phyloP scores from a whole-genome alignment of 441 rosid species.

The Gossypium aridum region DNA sequence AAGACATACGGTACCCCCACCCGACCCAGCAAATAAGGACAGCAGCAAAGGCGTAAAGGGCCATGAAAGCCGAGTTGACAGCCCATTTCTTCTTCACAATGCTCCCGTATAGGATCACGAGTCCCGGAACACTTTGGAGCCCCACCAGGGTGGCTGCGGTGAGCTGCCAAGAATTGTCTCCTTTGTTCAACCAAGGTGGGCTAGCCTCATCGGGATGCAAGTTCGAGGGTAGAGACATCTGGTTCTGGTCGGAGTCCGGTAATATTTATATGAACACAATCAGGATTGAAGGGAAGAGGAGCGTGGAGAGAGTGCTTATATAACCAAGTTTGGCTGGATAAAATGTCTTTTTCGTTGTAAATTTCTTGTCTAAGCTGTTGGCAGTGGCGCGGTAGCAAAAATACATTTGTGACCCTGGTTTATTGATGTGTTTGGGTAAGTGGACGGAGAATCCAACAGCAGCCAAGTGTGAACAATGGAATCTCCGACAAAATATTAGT shows the following conservation, averaged over 20 bases:
- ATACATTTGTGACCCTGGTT: not conserved
- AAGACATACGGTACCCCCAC: conserved; percentile 54
- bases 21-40: conserved; percentile 61
- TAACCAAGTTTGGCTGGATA: conserved; percentile 8
- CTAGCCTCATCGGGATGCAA: conserved; percentile 24
- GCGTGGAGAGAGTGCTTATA: not conserved
- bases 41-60: conserved; percentile 59
- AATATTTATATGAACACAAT: not conserved
- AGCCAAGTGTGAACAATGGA: no score
- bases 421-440: no score
- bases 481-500: no score
- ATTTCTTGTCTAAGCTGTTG: not conserved
- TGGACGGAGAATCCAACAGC: no score
- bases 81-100: conserved; percentile 74
- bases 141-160: conserved; percentile 61
- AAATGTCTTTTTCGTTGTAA: not conserved
- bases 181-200: conserved; percentile 49
- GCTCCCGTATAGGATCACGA: conserved; percentile 56
- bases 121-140: conserved; percentile 57
- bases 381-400: not conserved
- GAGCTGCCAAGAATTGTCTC: conserved; percentile 56
- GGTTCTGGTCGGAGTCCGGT: not conserved
- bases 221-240: conserved; percentile 30
- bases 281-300: not conserved
- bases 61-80: conserved; percentile 68